Base-by-base conservation (phyloP, 768 basidiomycete species). In the Hygrophorus pudorinus region DNA sequence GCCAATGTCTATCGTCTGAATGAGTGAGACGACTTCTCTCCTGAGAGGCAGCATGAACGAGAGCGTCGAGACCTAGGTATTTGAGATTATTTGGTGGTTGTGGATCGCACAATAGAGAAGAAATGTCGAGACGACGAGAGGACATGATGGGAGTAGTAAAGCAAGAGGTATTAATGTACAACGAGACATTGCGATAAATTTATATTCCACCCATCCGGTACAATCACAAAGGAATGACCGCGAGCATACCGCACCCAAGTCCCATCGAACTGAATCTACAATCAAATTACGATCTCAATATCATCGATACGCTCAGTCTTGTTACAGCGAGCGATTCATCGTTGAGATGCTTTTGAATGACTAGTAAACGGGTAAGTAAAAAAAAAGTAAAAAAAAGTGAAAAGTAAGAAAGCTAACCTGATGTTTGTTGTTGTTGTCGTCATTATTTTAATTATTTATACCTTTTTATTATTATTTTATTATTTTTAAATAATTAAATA, bases 171-270 rank as follows among this genome's bases (percentile, higher is more conserved):
- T 38, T 47, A 52, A 63, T 88, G 81, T 88, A 83, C 83, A 78
- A 86, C 85, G 74, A 78, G 82, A 87, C 85, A 86, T 87, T 89
- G 86, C 86, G 82, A 73, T 72, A 65, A 56, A 59, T n/a, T n/a
- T n/a, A n/a, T n/a, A n/a, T n/a, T n/a, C n/a, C n/a, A 67, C 73
- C 79, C 84, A 85, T 58, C 63, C 72, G 71, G 71, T 53, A 60
- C 66, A 76, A 73, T 72, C 77, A 77, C 83, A 87, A 70, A 64
- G 69, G 63, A 63, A 48, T 41, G 42, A 37, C 31, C 16, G 55
- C 58, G 67, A 62, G 56, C 60, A 61, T 68, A 70, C 72, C 86
- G 85, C 85, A 88, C 86, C 86, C 86, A 87, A 83, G 81, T 85
- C 85, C 75, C 80, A 79, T 86, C 77, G 63, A 65, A 61, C 37